Evolutionary conservation across 2,329 filamentous ascomycete genomes (phyloP), one percentile per base, ranked within the genome.

Genomic region (Colletotrichum spinosum): DNA sequence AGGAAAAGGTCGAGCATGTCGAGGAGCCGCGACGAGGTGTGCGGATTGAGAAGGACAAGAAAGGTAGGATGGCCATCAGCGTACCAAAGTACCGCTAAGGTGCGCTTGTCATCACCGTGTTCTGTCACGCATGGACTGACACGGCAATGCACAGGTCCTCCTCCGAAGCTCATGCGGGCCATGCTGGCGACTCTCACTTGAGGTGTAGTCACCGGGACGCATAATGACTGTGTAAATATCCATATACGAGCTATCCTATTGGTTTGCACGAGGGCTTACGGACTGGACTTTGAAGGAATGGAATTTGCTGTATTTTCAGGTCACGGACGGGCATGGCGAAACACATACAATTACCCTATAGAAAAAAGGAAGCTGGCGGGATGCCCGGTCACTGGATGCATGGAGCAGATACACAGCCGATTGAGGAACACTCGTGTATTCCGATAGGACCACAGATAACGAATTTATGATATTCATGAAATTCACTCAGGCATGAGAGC

Each of bases 11-110:
- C 69, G 86, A 89, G 77, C 81, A 79, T 72, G 76, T 87, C 55
- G 81, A 85, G 69, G 83, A 85, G 72, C 80, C 81, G 53, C 80
- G 80, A 73, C 85, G 81, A 75, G 86, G 86, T 58, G 82, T 92
- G 68, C 84, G 91, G 71, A 88, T 97, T 72, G 92, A 93, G 81
- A 93, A 92, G 84, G 93, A 97, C 81, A 91, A 91, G 84, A 96
- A 92, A 94, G 94, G 94, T 97, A 96, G 90, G 92, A 90, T 96
- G 88, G 88, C 90, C 84, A 89, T 94, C 82, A 92, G 91, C 83
- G 87, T 92, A 79, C 92, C 91, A 74, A 88, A 89, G 81, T 86
- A 88, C 79, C 85, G 88, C 79, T 85, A 84, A 84, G 81, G 82
- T 84, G 80, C 77, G 83, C 77, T 72, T 72, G 51, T 52, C 60